Evolutionary conservation across 148 eudicot genomes (phyloP), one percentile per base, ranked within the genome.

Genomic region (Rhododendron molle): DNA sequence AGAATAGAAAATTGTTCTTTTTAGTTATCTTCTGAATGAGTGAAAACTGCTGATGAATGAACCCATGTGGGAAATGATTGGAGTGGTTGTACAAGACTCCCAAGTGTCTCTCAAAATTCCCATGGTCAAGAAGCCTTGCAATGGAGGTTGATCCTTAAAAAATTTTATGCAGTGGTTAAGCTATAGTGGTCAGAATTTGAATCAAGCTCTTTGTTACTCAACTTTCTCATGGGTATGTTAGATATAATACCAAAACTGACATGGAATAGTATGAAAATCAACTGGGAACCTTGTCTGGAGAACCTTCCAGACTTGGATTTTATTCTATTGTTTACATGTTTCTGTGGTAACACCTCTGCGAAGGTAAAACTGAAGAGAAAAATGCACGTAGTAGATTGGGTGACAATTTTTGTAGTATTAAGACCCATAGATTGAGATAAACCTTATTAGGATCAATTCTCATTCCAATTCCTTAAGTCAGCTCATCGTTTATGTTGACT

Each of bases 31-130:
- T 50, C 30, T 10, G 3, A 30, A n/a, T 5, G 32, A 80, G n/a
- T 80, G 82, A 80, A 46, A 15, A 50, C 40, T 14, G n/a, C 52
- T 16, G 65, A 49, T 52, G 62, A 30, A 80, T 80, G 38, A 16
- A 80, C 40, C 15, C 15, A 2, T 49, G 36, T 15, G 26, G 44
- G 40, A 81, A 54, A 47, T 28, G 7, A 16, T n/a, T 93, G 95
- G 91, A 89, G 89, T 38, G 83, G 43, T 30, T 83, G 54, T 28
- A 14, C 78, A 21, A 18, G 80, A 36, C 1, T 40, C 80, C 50
- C 0, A 20, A 69, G 74, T 69, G 74, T 11, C 36, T 2, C 16
- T 69, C 74, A 40, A 21, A 76, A 76, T 76, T 76, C 30, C 47
- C 23, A 76, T 43, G 80, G 7, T 77, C 28, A 77, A 43, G 28